Evolutionary conservation across 352 stramenopile genomes (phyloP).

Genomic region (Phytophthora pisi): DNA sequence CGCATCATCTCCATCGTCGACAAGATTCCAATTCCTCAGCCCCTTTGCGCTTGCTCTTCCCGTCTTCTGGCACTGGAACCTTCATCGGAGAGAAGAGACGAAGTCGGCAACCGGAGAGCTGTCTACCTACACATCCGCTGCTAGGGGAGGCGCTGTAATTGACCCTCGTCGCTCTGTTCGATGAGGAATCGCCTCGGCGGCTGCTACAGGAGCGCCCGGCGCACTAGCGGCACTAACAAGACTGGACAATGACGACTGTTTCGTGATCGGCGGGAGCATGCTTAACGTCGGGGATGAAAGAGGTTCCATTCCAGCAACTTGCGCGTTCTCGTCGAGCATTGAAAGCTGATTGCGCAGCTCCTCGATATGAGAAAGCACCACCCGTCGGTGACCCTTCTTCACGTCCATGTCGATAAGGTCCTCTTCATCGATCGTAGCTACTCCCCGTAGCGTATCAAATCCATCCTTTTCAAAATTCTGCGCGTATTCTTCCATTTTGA

Average conservation of each 20-base stretch:
- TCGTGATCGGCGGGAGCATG: slow-evolving; percentile 71
- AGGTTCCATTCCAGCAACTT: slow-evolving; percentile 61
- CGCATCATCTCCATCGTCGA: slow-evolving; percentile 29
- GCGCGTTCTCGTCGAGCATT: slow-evolving; percentile 63
- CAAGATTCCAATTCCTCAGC: slow-evolving; percentile 17
- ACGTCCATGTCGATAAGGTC: slow-evolving; percentile 89
- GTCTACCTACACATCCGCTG: slow-evolving; percentile 40
- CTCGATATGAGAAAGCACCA: slow-evolving; percentile 88
- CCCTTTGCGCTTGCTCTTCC: slow-evolving; percentile 22
- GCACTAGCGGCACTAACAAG: slow-evolving; percentile 38
- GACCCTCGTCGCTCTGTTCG: slow-evolving; percentile 60
- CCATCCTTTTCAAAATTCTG: slow-evolving; percentile 89
- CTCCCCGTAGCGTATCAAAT: slow-evolving; percentile 85
- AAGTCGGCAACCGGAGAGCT: slow-evolving; percentile 25
- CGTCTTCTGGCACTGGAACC: slow-evolving; percentile 20
- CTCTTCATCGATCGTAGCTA: slow-evolving; percentile 88
- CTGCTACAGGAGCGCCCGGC: slow-evolving; percentile 21
- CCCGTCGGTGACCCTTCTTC: slow-evolving; percentile 87
- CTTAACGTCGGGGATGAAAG: slow-evolving; percentile 77
- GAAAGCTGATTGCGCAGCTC: slow-evolving; percentile 77
- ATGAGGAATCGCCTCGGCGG: slow-evolving; percentile 32
- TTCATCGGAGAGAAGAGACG: slow-evolving; percentile 20
- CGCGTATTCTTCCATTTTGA: slow-evolving; percentile 90
- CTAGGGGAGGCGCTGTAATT: slow-evolving; percentile 35
- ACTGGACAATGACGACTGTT: slow-evolving; percentile 52